Conservation (phyloP, 202 grass and related monocot species). For the Sporobolus alterniflorus region DNA sequence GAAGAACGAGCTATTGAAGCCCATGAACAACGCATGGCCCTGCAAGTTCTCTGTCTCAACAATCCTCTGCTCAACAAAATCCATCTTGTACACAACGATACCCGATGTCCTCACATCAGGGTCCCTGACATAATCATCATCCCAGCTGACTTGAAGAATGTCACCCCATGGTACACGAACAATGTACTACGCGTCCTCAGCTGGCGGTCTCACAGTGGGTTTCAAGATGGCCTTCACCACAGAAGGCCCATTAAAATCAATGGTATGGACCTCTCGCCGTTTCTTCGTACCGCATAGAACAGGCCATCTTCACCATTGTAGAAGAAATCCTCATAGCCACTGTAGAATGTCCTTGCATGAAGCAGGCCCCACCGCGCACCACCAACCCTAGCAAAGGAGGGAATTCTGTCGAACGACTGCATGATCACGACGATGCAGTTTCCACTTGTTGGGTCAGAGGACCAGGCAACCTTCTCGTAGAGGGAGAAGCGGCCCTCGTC, state of each 20-base stretch:
- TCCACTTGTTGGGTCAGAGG: background rate
- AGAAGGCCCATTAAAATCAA: background rate
- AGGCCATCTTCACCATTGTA: background rate
- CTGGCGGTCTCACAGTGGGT: background rate
- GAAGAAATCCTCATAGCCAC: background rate
- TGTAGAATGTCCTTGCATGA: background rate
- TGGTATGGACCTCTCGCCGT: background rate
- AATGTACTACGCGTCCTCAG: background rate
- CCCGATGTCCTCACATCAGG: background rate
- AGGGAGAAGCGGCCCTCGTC: background rate
- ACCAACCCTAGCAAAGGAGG: background rate
- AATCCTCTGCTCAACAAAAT: background rate
- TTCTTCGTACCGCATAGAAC: background rate
- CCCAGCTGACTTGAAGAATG: background rate
- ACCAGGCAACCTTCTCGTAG: background rate
- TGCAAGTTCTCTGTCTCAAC: background rate
- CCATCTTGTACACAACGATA: background rate
- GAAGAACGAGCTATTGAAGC: background rate
- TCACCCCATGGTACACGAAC: background rate
- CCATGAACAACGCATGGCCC: background rate
- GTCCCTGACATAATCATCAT: background rate
- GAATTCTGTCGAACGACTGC: background rate
- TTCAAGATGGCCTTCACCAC: background rate
- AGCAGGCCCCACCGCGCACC: background rate
- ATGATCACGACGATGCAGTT: background rate